Conservation (phyloP, 148 eudicot species). For the Rhododendron henanense region DNA sequence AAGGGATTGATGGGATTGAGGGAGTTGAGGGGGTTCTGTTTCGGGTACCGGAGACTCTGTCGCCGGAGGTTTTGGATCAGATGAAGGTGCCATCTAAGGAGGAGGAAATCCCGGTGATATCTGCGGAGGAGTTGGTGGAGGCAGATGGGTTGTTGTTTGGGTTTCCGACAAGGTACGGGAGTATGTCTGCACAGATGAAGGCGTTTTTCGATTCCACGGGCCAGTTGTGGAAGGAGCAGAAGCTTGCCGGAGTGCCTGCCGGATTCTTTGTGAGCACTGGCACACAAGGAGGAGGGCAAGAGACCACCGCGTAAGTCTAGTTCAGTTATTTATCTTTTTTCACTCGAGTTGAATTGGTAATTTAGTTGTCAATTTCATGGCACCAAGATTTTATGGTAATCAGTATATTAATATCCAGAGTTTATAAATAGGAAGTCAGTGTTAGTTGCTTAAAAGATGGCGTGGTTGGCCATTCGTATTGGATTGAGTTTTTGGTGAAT, state of each 20-base stretch:
- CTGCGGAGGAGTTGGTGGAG: slow-evolving; percentile 37
- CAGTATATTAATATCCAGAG: background rate
- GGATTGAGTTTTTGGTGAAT: background rate
- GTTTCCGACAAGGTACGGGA: slow-evolving; percentile 86
- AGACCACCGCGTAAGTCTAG: slow-evolving; percentile 79
- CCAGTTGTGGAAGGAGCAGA: slow-evolving; percentile 68
- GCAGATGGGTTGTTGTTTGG: slow-evolving; percentile 90
- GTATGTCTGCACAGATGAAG: slow-evolving; percentile 93
- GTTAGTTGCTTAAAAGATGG: background rate
- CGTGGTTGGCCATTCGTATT: background rate
- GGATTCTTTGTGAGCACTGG: slow-evolving; percentile 94
- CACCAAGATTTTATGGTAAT: background rate
- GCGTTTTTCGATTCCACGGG: slow-evolving; percentile 85
- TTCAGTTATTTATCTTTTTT: background rate
- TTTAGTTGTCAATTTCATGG: background rate
- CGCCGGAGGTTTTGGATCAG: slow-evolving; percentile 43
- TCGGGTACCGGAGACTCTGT: slow-evolving; percentile 70
- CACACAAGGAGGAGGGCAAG: slow-evolving; percentile 94
- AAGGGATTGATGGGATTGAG: slow-evolving; percentile 64
- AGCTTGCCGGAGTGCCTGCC: slow-evolving; percentile 80
- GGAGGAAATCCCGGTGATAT: slow-evolving; percentile 57
- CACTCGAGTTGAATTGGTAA: background rate
- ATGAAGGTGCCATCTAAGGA: slow-evolving; percentile 76
- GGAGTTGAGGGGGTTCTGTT: slow-evolving; percentile 71
- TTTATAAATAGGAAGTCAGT: background rate